Base-by-base conservation (phyloP, 2,329 filamentous ascomycete species). In the Calonectria leucothoes region DNA sequence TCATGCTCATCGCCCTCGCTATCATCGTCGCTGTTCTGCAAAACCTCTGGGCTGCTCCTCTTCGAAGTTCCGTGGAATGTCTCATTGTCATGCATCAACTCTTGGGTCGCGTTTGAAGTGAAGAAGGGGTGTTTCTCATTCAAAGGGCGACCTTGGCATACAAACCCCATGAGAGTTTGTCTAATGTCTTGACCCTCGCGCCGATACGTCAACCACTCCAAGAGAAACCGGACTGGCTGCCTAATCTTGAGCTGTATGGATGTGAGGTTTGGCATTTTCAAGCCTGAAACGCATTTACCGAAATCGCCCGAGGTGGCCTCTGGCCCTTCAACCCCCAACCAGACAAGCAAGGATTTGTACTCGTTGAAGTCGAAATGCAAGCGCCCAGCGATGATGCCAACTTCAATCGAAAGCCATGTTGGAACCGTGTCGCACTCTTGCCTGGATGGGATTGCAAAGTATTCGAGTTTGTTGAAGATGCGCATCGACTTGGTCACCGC, bases 401-500 rank as follows among this genome's bases (percentile, higher is more conserved):
- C 78, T 76, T 94, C 90, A 1, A 90, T 85, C 0, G 80, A 84
- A 0, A 94, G 82, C 90, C 90, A 92, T 0, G 70, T 23, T 0
- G 92, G 91, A 0, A 88, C 80, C 2, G 75, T 57, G 83, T 86
- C 88, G 0, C 75, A 64, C 0, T 42, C 1, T 0, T 88, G 85
- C 0, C 91, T 81, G 0, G 80, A 31, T 0, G 92, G 92, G 0
- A 91, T 82, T 0, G 87, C 82, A 75, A 89, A 90, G 78, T 87
- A 93, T 0, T 78, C 77, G 0, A 94, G 82, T 0, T 78, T 75
- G 75, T 91, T 90, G 82, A 94, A 93, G 6, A 87, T 83, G 0
- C 89, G 79, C 92, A 94, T 94, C 1, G 86, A 84, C 35, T 87
- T 86, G 0, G 92, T 93, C 0, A 92, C 86, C 0, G 93, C 90